Evolutionary conservation across 2,329 filamentous ascomycete species (phyloP).

Genomic region (Domatiomyces globalis): DNA sequence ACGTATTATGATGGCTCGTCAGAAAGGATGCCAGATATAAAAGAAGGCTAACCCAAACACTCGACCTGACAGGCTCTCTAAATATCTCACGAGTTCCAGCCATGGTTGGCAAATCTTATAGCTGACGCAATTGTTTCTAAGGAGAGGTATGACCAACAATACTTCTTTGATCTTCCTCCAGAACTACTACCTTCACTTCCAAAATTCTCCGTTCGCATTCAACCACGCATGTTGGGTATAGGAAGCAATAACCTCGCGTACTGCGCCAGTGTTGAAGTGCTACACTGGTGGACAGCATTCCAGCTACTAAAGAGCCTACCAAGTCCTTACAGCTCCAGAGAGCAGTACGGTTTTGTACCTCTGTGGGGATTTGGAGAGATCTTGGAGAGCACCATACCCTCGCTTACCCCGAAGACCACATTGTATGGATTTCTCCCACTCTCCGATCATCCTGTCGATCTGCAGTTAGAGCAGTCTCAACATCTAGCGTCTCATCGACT

Average conservation of each 20-base stretch:
- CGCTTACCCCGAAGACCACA: conserved; percentile 22
- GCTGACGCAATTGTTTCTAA: not conserved
- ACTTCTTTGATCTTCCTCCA: not conserved
- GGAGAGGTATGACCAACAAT: conserved; percentile 2
- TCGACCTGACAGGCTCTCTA: not conserved
- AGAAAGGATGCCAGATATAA: no score
- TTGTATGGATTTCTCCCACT: conserved; percentile 34
- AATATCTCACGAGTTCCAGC: not conserved
- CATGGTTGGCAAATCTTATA: not conserved
- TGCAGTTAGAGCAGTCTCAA: conserved; percentile 22
- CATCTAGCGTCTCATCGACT: conserved; percentile 21
- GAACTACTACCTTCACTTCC: conserved; percentile 1
- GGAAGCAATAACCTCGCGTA: conserved; percentile 15
- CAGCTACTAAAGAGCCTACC: conserved; percentile 25
- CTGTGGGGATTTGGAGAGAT: conserved; percentile 36
- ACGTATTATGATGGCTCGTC: no score
- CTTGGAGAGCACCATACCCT: conserved; percentile 26
- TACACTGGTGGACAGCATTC: conserved; percentile 30
- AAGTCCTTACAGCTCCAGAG: conserved; percentile 21
- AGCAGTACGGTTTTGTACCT: conserved; percentile 32
- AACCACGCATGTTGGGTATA: conserved; percentile 6
- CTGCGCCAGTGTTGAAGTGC: conserved; percentile 2
- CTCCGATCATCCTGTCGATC: conserved; percentile 25
- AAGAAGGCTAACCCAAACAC: no score
- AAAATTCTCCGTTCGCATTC: conserved; percentile 8